phyloP scores from a whole-genome alignment of 2,329 filamentous ascomycete species.

The Bipolaris oryzae region DNA sequence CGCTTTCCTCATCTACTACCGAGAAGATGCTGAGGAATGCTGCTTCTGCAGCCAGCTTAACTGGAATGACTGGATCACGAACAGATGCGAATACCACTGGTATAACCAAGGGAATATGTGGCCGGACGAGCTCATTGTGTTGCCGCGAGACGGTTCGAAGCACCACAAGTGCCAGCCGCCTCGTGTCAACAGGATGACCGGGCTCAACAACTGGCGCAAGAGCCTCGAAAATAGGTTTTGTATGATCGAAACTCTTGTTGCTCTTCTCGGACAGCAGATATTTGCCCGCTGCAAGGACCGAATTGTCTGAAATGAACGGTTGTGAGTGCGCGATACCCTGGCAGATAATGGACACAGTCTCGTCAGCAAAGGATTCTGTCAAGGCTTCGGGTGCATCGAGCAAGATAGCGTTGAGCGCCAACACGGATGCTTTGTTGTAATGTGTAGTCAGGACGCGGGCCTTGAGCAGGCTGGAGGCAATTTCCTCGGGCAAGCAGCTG shows the following conservation, averaged over 20 bases:
- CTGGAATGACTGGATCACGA: constrained; percentile 87
- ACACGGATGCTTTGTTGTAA: constrained; percentile 76
- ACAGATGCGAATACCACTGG: constrained; percentile 87
- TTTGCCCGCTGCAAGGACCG: constrained; percentile 87
- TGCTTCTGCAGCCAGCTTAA: constrained; percentile 93
- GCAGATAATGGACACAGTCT: constrained; percentile 76
- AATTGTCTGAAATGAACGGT: constrained; percentile 84
- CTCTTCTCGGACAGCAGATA: constrained; percentile 74
- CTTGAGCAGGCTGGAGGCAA: constrained; percentile 66
- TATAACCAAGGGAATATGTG: constrained; percentile 80
- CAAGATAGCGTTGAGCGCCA: constrained; percentile 88
- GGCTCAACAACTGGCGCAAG: constrained; percentile 77
- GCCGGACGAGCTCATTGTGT: constrained; percentile 78
- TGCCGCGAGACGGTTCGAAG: constrained; percentile 82
- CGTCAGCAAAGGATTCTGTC: constrained; percentile 70
- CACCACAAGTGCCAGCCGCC: constrained; percentile 84
- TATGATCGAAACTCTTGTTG: constrained; percentile 73
- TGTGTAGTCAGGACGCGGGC: constrained; percentile 78
- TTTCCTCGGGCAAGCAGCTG: constrained; percentile 79
- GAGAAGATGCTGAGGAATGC: constrained; percentile 90
- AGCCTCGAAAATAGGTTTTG: constrained; percentile 79
- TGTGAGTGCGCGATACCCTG: constrained; percentile 77
- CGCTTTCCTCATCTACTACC: constrained; percentile 83
- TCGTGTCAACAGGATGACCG: constrained; percentile 79
- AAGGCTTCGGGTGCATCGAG: constrained; percentile 77